Base-by-base conservation (phyloP, 345 rosid species). In the Stellera chamaejasme region DNA sequence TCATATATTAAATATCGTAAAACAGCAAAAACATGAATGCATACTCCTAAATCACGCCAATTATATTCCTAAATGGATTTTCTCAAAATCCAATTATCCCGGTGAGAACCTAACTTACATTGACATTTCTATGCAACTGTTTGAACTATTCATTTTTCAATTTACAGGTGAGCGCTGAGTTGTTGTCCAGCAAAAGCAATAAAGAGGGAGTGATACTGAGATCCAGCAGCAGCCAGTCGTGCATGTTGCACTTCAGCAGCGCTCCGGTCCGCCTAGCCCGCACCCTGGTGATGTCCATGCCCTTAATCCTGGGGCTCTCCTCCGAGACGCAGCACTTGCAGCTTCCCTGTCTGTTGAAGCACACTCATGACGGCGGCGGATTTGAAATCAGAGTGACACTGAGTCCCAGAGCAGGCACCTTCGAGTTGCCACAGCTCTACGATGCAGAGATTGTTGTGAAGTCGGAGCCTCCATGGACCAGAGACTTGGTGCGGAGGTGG, bases 181-280 rank as follows among this genome's bases (percentile, higher is more conserved):
- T 87, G 13, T 28, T 84, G 10, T 72, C 89, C 0, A 62, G 27
- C 3, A 70, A 70, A 26, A 85, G 83, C 46, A 63, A 75, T 47
- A 19, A 19, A 19, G 23, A 19, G 23, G 23, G 23, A 19, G 39
- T 32, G 39, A 32, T 32, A 8, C 77, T 72, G 58, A 78, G 69
- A 0, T 68, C 84, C 0, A 81, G 67, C 56, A 84, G 87, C 0
- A 92, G 89, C 64, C 89, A 72, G 51, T 95, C 96, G 19, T 78
- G 92, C 53, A 84, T 88, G 85, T 56, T 88, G 59, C 72, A 56
- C 10, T 88, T 73, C 41, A 72, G 82, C 64, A 92, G 97, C 82
- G 67, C 70, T 13, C 87, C 94, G 0, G 50, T 86, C 52, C 79
- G 89, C 49, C 71, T 88, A 8, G 60, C 71, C 1, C 55, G 86